Evolutionary conservation across 2,329 filamentous ascomycete genomes (phyloP), one percentile per base, ranked within the genome.

Genomic region (Epichloe typhina): DNA sequence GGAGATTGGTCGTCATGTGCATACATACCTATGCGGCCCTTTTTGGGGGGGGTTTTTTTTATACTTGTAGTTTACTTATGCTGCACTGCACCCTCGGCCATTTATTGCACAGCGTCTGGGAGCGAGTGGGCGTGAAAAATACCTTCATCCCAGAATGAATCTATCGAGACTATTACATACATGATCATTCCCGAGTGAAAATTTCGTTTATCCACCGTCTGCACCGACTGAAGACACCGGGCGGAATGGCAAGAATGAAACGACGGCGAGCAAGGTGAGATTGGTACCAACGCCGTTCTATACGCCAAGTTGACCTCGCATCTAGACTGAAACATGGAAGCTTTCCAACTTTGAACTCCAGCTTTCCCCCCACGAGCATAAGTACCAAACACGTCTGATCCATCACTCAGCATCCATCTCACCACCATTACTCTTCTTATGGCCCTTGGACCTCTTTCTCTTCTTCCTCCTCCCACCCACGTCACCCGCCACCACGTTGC

Each of bases 371-470:
- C 1, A 5, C 4, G 21, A 23, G 21, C 21, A 23, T 5, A 23
- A 6, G 5, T 2, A 2, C 1, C 23, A 23, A 23, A 23, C 0
- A 23, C 23, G 23, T 9, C 13, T 15, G 7, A 17, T 23, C n/a
- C 26, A 12, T 47, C 36, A 39, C 21, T 47, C 21, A 7, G 19
- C 40, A 23, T n/a, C 33, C 2, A 17, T 12, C 21, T 31, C 31
- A 37, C 15, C 51, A 42, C 12, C 13, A 19, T 5, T 15, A 47
- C 5, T 23, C 23, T 52, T 53, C 70, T 40, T 71, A 53, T 68
- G 71, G 49, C 64, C 65, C 61, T 70, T 72, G 49, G 73, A 73
- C 59, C 74, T 72, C 70, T 75, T 77, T 61, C 73, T 65, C 68
- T 73, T 77, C 64, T 69, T 72, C 62, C 73, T 76, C 58, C 63